Conservation (phyloP, 495 filamentous ascomycete genomes). For the Neurospora cerealis region DNA sequence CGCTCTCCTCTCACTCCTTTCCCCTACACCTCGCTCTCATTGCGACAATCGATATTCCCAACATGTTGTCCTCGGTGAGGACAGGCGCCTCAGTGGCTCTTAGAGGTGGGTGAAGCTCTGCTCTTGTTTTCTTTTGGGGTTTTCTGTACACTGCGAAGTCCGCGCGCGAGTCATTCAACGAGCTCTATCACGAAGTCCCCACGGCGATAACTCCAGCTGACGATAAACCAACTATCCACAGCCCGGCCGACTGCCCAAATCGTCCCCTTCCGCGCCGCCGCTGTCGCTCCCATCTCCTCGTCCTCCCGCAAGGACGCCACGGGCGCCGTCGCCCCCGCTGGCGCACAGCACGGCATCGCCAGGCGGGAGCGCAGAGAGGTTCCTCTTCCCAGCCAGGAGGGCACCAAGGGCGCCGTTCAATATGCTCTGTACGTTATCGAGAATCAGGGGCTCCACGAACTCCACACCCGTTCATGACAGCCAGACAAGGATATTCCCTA, state of each 20-base stretch:
- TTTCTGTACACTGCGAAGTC: background rate
- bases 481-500: background rate
- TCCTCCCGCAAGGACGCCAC: slow-evolving; percentile 48
- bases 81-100: slow-evolving; percentile 57
- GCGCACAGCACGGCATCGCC: slow-evolving; percentile 25
- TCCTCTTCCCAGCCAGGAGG: slow-evolving; percentile 80
- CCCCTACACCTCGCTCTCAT: background rate
- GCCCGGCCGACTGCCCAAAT: slow-evolving; percentile 52
- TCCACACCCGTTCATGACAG: background rate
- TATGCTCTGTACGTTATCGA: slow-evolving; percentile 74
- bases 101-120: slow-evolving; percentile 46
- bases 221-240: slow-evolving; percentile 17
- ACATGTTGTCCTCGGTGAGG: slow-evolving; percentile 56
- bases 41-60: slow-evolving; percentile 6
- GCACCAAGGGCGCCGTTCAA: slow-evolving; percentile 90
- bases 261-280: slow-evolving; percentile 47
- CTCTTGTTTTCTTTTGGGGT: background rate
- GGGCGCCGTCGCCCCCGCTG: slow-evolving; percentile 28
- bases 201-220: slow-evolving; percentile 6
- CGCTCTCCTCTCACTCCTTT: background rate
- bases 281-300: slow-evolving; percentile 53
- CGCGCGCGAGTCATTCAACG: background rate
- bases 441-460: background rate
- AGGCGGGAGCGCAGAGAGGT: slow-evolving; percentile 55
- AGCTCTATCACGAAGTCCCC: background rate